Percentiles rank a stretch among this genome's conserved stretches.
phyloP scores from a whole-genome alignment of 257 asterid species.

The Osmanthus fragrans region DNA sequence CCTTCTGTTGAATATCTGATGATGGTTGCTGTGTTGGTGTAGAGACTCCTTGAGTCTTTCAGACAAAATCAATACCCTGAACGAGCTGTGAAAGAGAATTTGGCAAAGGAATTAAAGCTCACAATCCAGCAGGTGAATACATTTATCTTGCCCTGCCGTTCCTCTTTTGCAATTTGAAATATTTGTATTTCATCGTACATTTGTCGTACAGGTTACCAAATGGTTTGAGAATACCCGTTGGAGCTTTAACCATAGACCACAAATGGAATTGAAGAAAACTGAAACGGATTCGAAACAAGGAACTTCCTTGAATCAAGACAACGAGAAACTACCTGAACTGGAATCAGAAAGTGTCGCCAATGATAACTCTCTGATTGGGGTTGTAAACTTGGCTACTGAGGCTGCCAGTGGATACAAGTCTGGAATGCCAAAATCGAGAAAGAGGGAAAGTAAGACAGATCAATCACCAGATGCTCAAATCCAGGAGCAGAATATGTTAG shows the following conservation, averaged over 20 bases:
- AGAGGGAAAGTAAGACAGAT: conserved; percentile 25
- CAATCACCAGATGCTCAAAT: conserved; percentile 13
- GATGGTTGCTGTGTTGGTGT: conserved; percentile 39
- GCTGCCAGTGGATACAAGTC: conserved; percentile 29
- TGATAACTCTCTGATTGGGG: neutral
- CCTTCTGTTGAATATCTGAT: conserved; percentile 17
- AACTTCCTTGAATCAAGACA: conserved; percentile 5
- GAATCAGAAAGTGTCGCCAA: conserved; percentile 1
- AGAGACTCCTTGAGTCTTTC: conserved; percentile 76
- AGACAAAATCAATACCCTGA: conserved; percentile 78
- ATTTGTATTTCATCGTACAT: neutral
- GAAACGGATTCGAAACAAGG: conserved; percentile 25
- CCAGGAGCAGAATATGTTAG: conserved; percentile 23
- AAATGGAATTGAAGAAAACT: conserved; percentile 30
- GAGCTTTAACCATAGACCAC: conserved; percentile 66
- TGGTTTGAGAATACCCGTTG: conserved; percentile 96
- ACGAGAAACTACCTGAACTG: neutral
- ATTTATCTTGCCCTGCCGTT: neutral
- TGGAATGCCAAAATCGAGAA: conserved; percentile 26
- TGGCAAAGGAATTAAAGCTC: conserved; percentile 77
- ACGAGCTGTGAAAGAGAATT: conserved; percentile 51
- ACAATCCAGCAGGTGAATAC: conserved; percentile 59
- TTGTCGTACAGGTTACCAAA: conserved; percentile 55
- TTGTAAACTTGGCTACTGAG: neutral
- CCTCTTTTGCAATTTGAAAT: conserved; percentile 6